phyloP scores from a whole-genome alignment of 2,329 filamentous ascomycete species.

The Ophiostoma ips region DNA sequence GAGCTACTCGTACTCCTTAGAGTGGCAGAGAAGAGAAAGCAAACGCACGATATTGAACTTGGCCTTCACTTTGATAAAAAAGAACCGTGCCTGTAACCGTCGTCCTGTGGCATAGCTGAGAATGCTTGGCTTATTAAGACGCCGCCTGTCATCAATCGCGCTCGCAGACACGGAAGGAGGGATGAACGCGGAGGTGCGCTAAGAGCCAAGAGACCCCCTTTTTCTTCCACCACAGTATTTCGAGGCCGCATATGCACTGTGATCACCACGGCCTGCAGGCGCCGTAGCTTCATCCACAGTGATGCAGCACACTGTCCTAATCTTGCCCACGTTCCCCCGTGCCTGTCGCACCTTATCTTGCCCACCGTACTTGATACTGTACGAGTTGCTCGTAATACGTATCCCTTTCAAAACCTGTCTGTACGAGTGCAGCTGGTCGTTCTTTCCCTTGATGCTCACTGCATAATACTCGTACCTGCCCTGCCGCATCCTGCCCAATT shows the following conservation, averaged over 20 bases:
- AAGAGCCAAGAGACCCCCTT: constrained; percentile 5
- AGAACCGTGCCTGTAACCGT: neutral
- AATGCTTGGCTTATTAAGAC: too few species aligned
- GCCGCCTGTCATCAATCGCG: too few species aligned
- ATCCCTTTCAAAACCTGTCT: neutral
- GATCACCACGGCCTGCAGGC: neutral
- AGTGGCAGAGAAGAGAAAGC: too few species aligned
- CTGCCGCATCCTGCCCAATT: neutral
- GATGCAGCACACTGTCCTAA: neutral
- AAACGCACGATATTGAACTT: too few species aligned
- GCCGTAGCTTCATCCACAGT: neutral
- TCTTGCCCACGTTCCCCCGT: constrained; percentile 3
- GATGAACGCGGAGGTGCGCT: constrained; percentile 6
- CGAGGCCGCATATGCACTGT: neutral
- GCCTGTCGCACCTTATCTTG: neutral
- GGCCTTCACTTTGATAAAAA: too few species aligned
- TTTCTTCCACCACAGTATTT: constrained; percentile 1
- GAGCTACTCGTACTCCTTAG: too few species aligned
- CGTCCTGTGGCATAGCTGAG: neutral
- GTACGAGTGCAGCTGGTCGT: neutral
- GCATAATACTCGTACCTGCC: neutral
- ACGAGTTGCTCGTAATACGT: neutral
- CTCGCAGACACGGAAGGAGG: too few species aligned
- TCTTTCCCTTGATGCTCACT: neutral
- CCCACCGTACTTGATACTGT: neutral